Evolutionary conservation across 495 filamentous ascomycete genomes (phyloP).

Genomic region (Schizothecium vesticola): DNA sequence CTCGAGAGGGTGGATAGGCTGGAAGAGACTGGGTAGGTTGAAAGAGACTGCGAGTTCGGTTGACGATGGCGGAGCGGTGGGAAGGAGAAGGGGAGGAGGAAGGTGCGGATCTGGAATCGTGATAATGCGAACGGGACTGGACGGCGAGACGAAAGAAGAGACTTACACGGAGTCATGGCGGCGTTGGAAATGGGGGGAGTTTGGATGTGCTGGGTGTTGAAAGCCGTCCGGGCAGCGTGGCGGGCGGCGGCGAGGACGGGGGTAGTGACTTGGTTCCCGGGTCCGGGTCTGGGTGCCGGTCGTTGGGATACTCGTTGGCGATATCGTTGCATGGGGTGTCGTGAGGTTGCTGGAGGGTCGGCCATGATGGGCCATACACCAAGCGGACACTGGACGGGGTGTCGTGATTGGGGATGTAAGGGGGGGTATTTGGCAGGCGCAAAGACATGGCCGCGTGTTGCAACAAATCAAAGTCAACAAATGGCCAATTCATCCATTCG

Average conservation of each 20-base stretch:
- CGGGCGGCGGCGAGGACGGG: slow-evolving; percentile 11
- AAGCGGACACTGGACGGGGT: neutral
- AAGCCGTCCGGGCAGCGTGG: slow-evolving; percentile 15
- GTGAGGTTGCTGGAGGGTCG: neutral
- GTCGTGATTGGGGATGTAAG: neutral
- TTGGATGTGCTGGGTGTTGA: slow-evolving; percentile 6
- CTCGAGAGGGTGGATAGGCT: neutral
- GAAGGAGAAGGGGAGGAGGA: neutral
- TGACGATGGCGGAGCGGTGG: neutral
- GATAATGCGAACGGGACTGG: neutral
- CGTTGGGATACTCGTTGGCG: slow-evolving; percentile 6
- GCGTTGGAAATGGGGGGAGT: slow-evolving; percentile 5
- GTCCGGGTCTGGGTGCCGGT: slow-evolving; percentile 1
- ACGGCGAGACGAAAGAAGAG: neutral
- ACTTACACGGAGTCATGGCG: slow-evolving; percentile 22
- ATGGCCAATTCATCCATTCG: neutral
- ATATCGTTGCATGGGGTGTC: neutral
- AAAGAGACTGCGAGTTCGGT: neutral
- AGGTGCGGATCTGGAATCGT: neutral
- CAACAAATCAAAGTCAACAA: neutral
- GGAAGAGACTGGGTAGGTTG: neutral
- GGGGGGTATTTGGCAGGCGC: neutral
- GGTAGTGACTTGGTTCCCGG: neutral
- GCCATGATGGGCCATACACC: neutral
- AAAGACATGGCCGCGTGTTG: neutral